A percentile compares a stretch with the other conserved stretches of the same genome.
These are phyloP conservation scores for Euptelea pleiosperma DNA, from an alignment of 164 flowering plant genomes.

Conservation along the genomic window DNA sequence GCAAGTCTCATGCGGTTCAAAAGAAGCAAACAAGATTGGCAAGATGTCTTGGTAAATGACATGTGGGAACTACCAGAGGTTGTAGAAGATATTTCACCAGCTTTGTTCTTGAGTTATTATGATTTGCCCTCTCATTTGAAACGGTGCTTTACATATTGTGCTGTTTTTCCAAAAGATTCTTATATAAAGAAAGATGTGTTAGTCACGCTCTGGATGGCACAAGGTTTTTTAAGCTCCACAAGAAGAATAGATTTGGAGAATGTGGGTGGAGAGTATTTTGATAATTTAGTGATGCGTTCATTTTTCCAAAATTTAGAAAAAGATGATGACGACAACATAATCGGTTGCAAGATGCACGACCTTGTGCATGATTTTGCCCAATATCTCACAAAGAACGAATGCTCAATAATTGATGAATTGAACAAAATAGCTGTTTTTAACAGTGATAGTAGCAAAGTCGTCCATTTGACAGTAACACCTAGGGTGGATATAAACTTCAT, in stretches of 20 bases:
- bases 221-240: slow-evolving; percentile 17
- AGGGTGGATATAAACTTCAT: neutral
- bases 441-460: too few relatives aligned
- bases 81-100: slow-evolving; percentile 7
- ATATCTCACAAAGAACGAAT: slow-evolving; percentile 9
- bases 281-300: slow-evolving; percentile 15
- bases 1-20: slow-evolving; percentile 19
- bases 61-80: slow-evolving; percentile 15
- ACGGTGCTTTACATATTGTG: slow-evolving; percentile 27
- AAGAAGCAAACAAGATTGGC: neutral
- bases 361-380: slow-evolving; percentile 25
- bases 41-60: slow-evolving; percentile 11
- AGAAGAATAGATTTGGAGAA: slow-evolving; percentile 10
- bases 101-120: slow-evolving; percentile 21
- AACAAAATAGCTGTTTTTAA: neutral
- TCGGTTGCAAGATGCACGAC: slow-evolving; percentile 31
- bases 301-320: slow-evolving; percentile 20
- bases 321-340: neutral
- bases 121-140: slow-evolving; percentile 23
- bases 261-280: slow-evolving; percentile 24
- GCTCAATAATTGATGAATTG: neutral
- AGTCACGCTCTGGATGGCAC: slow-evolving; percentile 23
- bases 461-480: too few relatives aligned
- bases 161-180: slow-evolving; percentile 22
- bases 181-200: slow-evolving; percentile 7